Evolutionary conservation across 768 basidiomycete genomes (phyloP), one percentile per base, ranked within the genome.

Genomic region (Postia placenta): DNA sequence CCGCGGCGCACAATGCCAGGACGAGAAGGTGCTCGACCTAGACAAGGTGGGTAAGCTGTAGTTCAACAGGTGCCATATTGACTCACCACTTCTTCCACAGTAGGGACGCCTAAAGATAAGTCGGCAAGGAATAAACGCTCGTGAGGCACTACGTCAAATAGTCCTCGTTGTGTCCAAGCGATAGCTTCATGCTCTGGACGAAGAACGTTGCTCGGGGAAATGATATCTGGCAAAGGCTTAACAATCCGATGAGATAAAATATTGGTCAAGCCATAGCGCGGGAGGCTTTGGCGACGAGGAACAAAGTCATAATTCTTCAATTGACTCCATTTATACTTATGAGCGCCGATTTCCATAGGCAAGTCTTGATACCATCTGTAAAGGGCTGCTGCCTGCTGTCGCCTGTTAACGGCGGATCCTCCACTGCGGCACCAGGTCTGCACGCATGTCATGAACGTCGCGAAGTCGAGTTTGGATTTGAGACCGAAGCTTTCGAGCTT

Each of bases 91-190:
- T 77, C 74, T 7, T 37, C 23, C 9, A 63, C 54, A 19, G 62
- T 62, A 1, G 78, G 76, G 12, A 55, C 40, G 2, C 78, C 75
- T 5, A 79, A 59, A 3, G 41, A 50, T 6, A 64, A 60, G 58
- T 74, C 62, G 2, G 65, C 69, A 3, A 66, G 48, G 11, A 67
- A 47, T 6, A 76, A 43, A 28, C 64, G 55, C 30, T 58, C 60
- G 17, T 59, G 44, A 4, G 72, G 73, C 19, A 60, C 54, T 3
- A 47, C 42, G 2, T 48, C 33, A 26, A 70, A 68, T 14, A 61
- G 47, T 2, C 65, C 74, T n/a, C 74, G 60, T 46, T 79, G 76
- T 3, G 74, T 74, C 78, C 78, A 79, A 5, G 70, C 70, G 11
- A 79, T 62, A 0, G 68, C 48, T 54, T 72, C 68, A 42, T 63